phyloP scores from a whole-genome alignment of 2,329 filamentous ascomycete genomes.

The Xylaria sp. region DNA sequence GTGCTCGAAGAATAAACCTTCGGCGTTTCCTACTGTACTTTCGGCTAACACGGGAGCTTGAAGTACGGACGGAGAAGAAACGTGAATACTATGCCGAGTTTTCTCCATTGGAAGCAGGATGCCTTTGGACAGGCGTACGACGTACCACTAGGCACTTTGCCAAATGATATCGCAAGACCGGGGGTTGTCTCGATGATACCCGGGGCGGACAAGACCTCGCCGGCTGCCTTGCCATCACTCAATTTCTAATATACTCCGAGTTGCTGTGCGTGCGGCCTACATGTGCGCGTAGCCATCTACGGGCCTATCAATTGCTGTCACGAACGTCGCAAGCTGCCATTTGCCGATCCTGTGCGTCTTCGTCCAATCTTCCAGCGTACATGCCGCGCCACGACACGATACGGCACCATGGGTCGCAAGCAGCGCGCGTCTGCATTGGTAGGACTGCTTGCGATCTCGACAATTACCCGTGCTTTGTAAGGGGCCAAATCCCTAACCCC shows the following conservation, averaged over 20 bases:
- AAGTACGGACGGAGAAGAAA: no score
- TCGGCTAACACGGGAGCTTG: no score
- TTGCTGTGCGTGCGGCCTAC: slow-evolving; percentile 28
- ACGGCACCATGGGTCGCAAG: slow-evolving; percentile 14
- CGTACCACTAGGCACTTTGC: no score
- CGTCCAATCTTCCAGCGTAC: slow-evolving; percentile 26
- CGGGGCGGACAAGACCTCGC: slow-evolving; percentile 15
- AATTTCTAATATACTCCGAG: slow-evolving; percentile 20
- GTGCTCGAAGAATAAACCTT: no score
- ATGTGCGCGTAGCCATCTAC: slow-evolving; percentile 30
- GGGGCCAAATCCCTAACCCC: not conserved
- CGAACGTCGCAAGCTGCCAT: slow-evolving; percentile 29
- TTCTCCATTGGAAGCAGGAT: not conserved
- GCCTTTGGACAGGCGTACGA: not conserved
- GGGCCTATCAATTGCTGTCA: slow-evolving; percentile 35
- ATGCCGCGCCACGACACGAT: slow-evolving; percentile 17
- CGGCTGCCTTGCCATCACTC: slow-evolving; percentile 14
- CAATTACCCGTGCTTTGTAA: not conserved
- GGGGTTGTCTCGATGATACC: slow-evolving; percentile 1
- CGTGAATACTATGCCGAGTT: not conserved
- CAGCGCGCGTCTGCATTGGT: slow-evolving; percentile 6
- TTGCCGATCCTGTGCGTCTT: slow-evolving; percentile 30
- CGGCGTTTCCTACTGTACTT: no score
- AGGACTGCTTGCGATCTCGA: not conserved
- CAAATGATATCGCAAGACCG: not conserved